phyloP scores from a whole-genome alignment of 805 yeast genomes.

The Schizosaccharomyces cryophilus region DNA sequence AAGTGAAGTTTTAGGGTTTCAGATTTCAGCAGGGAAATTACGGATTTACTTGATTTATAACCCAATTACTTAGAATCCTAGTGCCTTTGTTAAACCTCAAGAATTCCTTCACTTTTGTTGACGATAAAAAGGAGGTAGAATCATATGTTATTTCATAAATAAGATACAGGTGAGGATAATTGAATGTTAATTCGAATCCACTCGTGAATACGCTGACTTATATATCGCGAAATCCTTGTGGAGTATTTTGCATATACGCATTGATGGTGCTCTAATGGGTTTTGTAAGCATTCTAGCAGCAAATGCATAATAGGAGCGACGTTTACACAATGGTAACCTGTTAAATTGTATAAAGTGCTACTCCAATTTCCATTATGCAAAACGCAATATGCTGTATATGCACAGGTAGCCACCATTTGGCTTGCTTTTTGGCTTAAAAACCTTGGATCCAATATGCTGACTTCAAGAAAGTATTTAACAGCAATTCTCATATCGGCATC shows the following conservation, averaged over 20 bases:
- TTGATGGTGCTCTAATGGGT: background rate
- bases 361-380: background rate
- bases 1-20: no score
- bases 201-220: background rate
- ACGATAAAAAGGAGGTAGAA: no score
- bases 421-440: constrained; percentile 78
- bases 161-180: background rate
- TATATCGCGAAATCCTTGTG: background rate
- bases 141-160: no score
- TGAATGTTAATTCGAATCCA: background rate
- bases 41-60: no score
- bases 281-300: background rate
- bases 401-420: constrained; percentile 84
- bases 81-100: no score
- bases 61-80: no score
- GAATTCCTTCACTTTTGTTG: no score
- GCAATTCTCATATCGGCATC: constrained; percentile 80
- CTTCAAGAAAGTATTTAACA: constrained; percentile 77
- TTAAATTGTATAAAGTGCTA: background rate
- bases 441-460: constrained; percentile 73
- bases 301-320: background rate
- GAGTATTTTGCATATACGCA: background rate
- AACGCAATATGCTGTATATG: background rate
- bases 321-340: background rate
- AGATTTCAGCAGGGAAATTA: no score